Evolutionary conservation across 352 stramenopile species (phyloP).

Genomic region (Lagenidium giganteum): DNA sequence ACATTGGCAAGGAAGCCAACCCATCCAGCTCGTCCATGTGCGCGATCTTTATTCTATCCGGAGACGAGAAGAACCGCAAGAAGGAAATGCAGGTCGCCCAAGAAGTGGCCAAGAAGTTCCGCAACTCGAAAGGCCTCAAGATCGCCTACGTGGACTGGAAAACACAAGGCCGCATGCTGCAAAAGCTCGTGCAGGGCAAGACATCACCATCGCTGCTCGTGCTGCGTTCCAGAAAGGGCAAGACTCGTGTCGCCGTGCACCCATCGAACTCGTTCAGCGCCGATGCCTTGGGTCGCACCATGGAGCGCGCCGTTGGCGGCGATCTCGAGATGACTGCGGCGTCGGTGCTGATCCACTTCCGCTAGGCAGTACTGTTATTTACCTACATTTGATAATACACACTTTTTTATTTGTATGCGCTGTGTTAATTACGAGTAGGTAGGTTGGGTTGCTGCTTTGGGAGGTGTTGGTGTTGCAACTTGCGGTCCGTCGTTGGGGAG

Average conservation of each 20-base stretch:
- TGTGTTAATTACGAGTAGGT: conserved; percentile 7
- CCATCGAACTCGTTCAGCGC: conserved; percentile 24
- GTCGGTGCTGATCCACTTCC: too few species aligned
- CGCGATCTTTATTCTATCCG: conserved; percentile 50
- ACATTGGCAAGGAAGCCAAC: conserved; percentile 45
- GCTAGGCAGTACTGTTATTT: neutral
- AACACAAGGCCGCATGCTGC: conserved; percentile 29
- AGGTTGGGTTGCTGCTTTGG: conserved; percentile 13
- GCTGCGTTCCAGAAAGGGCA: conserved; percentile 44
- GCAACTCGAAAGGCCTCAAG: conserved; percentile 34
- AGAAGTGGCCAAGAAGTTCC: conserved; percentile 43
- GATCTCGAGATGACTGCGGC: conserved; percentile 36
- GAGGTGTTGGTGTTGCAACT: too few species aligned
- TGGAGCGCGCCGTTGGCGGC: conserved; percentile 56
- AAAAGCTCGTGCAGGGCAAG: conserved; percentile 27
- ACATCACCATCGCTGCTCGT: conserved; percentile 34
- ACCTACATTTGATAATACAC: neutral
- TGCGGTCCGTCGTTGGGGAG: too few species aligned
- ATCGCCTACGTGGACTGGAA: conserved; percentile 57
- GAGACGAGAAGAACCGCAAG: conserved; percentile 18
- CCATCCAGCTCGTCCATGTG: conserved; percentile 33
- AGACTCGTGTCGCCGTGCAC: conserved; percentile 37
- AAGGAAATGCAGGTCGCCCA: conserved; percentile 40
- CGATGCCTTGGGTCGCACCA: conserved; percentile 41
- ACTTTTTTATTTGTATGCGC: too few species aligned